These are phyloP conservation scores for Cystobasidium tubakii DNA, from an alignment of 768 basidiomycete genomes.

Conservation along the genomic window DNA sequence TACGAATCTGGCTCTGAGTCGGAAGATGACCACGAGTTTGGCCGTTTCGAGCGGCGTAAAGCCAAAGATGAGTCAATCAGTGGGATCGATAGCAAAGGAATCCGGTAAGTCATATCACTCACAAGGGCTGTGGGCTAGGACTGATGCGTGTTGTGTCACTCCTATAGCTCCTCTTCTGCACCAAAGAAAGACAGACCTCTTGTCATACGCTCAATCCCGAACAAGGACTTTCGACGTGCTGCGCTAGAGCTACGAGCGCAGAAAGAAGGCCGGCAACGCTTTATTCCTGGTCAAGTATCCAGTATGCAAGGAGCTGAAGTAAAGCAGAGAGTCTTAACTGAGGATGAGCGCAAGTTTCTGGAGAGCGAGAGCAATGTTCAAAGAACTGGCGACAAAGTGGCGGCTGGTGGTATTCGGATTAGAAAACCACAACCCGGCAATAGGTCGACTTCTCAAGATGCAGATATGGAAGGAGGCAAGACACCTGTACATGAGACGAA, in stretches of 20 bases:
- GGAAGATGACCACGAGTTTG: neutral
- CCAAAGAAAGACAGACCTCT: constrained; percentile 22
- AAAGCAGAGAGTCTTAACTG: constrained; percentile 6
- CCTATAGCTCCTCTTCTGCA: constrained; percentile 11
- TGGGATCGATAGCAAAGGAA: constrained; percentile 16
- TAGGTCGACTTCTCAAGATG: neutral
- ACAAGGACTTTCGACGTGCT: constrained; percentile 34
- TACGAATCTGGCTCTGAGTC: constrained; percentile 13
- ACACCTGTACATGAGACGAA: neutral
- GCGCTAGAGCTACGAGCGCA: constrained; percentile 31
- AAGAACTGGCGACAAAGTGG: constrained; percentile 16
- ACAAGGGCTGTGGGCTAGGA: no score
- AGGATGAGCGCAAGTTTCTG: constrained; percentile 17
- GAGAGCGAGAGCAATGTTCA: constrained; percentile 23
- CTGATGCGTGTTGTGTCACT: neutral
- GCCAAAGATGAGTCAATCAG: constrained; percentile 26
- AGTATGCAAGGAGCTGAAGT: neutral
- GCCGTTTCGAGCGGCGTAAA: neutral
- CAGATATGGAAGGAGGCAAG: constrained; percentile 19
- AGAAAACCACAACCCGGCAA: neutral
- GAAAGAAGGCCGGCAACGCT: constrained; percentile 18
- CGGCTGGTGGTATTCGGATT: constrained; percentile 19
- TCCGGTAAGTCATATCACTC: constrained; percentile 14
- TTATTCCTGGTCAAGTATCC: constrained; percentile 2
- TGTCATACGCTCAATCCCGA: constrained; percentile 16